Evolutionary conservation across 192 early-diverging fungal genomes (phyloP).

Genomic region (Linnemannia hyalina): DNA sequence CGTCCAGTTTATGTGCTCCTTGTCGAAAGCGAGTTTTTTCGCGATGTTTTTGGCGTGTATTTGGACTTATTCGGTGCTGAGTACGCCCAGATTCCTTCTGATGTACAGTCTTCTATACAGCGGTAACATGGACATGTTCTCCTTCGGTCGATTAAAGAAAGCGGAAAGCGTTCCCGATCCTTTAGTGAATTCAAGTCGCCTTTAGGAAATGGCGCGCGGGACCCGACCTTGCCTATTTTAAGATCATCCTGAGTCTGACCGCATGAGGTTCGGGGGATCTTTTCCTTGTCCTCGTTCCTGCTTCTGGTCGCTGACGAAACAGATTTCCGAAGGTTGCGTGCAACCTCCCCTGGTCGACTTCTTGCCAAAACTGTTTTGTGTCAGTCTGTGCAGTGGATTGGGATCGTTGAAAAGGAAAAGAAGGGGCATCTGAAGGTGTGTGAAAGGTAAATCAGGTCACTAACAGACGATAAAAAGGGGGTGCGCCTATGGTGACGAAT

Average conservation of each 20-base stretch:
- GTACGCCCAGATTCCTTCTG: no score
- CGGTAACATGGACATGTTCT: no score
- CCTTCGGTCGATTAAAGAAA: slow-evolving; percentile 11
- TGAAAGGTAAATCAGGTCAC: no score
- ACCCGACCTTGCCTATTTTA: background rate
- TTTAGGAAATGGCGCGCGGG: slow-evolving; percentile 4
- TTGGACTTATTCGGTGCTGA: no score
- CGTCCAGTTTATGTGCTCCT: slow-evolving; percentile 22
- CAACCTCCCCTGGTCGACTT: no score
- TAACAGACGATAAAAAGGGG: no score
- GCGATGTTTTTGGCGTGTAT: background rate
- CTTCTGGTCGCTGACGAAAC: background rate
- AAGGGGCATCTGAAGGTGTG: no score
- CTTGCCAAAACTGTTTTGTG: no score
- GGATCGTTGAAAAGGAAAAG: no score
- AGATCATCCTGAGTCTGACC: slow-evolving; percentile 1
- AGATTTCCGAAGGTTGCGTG: slow-evolving; percentile 7
- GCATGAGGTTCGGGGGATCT: slow-evolving; percentile 16
- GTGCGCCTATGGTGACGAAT: no score
- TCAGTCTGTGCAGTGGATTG: no score
- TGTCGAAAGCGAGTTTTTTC: slow-evolving; percentile 16
- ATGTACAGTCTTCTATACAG: no score
- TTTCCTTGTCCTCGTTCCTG: slow-evolving; percentile 16
- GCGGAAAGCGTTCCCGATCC: slow-evolving; percentile 12
- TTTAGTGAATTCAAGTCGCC: slow-evolving; percentile 9